Evolutionary conservation across 2,329 filamentous ascomycete genomes (phyloP).

Genomic region (Trichoderma arundinaceum): DNA sequence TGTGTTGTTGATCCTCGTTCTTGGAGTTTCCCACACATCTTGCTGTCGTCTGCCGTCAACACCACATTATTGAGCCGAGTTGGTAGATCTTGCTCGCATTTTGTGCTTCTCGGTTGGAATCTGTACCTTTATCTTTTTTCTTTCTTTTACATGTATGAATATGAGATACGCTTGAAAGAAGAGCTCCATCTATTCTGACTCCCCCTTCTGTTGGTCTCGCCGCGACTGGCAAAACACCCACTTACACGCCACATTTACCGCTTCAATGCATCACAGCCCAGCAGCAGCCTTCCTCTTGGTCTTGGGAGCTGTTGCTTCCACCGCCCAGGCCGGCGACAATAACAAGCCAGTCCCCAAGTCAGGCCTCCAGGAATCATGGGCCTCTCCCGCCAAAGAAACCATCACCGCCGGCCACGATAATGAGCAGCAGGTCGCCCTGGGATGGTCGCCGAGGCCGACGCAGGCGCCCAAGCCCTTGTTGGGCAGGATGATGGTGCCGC

Average conservation of each 20-base stretch:
- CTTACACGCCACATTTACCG: background rate
- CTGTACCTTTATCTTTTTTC: background rate
- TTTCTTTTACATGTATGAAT: background rate
- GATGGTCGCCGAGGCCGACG: slow-evolving; percentile 44
- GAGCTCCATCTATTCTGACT: background rate
- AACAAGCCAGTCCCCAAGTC: slow-evolving; percentile 36
- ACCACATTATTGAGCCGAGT: background rate
- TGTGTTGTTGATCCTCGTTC: background rate
- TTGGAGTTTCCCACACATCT: background rate
- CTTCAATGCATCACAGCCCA: slow-evolving; percentile 25
- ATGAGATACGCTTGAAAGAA: background rate
- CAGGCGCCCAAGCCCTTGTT: slow-evolving; percentile 39
- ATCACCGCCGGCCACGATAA: slow-evolving; percentile 30
- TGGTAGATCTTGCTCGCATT: background rate
- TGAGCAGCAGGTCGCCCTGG: slow-evolving; percentile 39
- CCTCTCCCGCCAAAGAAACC: slow-evolving; percentile 40
- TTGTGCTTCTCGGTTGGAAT: too few species aligned
- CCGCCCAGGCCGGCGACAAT: slow-evolving; percentile 36
- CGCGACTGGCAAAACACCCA: background rate
- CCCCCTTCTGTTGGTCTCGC: too few species aligned
- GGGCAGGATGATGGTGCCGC: slow-evolving; percentile 41
- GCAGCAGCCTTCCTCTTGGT: slow-evolving; percentile 35
- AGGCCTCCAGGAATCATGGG: slow-evolving; percentile 40
- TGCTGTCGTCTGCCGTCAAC: background rate
- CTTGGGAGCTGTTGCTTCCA: slow-evolving; percentile 31